phyloP scores from a whole-genome alignment of 768 basidiomycete genomes.

The Atractiella rhizophila region DNA sequence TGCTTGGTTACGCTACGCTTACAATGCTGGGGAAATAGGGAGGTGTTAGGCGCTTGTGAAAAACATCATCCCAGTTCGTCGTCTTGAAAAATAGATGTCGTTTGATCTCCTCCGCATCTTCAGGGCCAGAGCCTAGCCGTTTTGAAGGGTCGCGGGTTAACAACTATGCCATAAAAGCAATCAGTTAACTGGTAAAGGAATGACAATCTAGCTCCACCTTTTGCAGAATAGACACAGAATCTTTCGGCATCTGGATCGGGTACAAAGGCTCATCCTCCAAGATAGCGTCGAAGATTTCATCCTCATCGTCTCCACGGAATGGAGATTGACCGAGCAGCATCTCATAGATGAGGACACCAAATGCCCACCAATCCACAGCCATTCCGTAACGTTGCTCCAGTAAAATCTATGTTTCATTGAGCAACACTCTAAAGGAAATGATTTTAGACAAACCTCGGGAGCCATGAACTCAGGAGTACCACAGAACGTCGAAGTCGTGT shows the following conservation, averaged over 20 bases:
- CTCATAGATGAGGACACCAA: slow-evolving; percentile 93
- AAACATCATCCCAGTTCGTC: slow-evolving; percentile 85
- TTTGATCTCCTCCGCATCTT: slow-evolving; percentile 93
- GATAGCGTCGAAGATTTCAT: slow-evolving; percentile 98
- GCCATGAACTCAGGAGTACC: slow-evolving; percentile 99
- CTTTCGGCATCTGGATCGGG: slow-evolving; percentile 96
- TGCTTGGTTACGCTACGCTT: slow-evolving; percentile 19
- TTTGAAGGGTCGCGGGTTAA: slow-evolving; percentile 73
- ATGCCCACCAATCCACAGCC: slow-evolving; percentile 99
- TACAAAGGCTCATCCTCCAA: slow-evolving; percentile 93
- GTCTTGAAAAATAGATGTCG: slow-evolving; percentile 96
- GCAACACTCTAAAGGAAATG: not conserved
- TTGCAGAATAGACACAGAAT: slow-evolving; percentile 82
- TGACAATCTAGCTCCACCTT: slow-evolving; percentile 34
- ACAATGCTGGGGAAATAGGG: slow-evolving; percentile 94
- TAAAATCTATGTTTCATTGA: slow-evolving; percentile 39
- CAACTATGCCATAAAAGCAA: slow-evolving; percentile 29
- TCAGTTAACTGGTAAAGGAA: not conserved
- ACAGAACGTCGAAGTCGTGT: slow-evolving; percentile 94
- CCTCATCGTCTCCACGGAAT: slow-evolving; percentile 96
- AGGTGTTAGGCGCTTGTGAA: slow-evolving; percentile 86
- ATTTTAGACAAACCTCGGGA: slow-evolving; percentile 43
- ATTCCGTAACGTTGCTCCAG: slow-evolving; percentile 97
- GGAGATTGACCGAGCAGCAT: slow-evolving; percentile 97
- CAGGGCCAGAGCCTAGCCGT: slow-evolving; percentile 69